Percentiles rank a stretch among this genome's conserved stretches.
Evolutionary conservation across 2,329 filamentous ascomycete genomes (phyloP).

Genomic region (Fusarium irregulare): DNA sequence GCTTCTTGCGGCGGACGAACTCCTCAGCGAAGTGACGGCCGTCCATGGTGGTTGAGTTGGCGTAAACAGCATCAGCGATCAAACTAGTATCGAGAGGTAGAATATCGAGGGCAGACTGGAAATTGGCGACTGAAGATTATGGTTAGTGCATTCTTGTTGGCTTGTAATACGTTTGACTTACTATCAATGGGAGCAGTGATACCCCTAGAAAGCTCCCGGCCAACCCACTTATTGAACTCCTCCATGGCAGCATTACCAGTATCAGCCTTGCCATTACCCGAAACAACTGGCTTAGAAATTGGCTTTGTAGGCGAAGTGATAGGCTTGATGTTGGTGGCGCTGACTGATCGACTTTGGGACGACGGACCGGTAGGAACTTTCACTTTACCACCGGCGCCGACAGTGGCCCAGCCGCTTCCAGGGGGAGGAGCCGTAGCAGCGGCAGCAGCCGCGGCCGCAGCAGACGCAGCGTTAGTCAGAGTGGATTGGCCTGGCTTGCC

Average conservation of each 20-base stretch:
- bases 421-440: conserved; percentile 55
- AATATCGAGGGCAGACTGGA: conserved; percentile 79
- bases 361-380: conserved; percentile 76
- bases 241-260: conserved; percentile 72
- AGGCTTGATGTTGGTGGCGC: conserved; percentile 57
- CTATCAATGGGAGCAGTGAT: conserved; percentile 65
- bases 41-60: conserved; percentile 88
- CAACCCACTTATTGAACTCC: conserved; percentile 94
- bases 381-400: conserved; percentile 91
- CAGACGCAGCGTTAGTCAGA: conserved; percentile 54
- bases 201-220: conserved; percentile 80
- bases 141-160: conserved; percentile 47
- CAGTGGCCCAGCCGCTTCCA: conserved; percentile 86
- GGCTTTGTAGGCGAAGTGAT: conserved; percentile 63
- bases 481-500: conserved; percentile 70
- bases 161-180: conserved; percentile 51
- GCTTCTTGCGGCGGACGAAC: conserved; percentile 90
- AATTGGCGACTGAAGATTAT: conserved; percentile 73
- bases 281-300: conserved; percentile 60
- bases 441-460: conserved; percentile 49
- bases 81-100: conserved; percentile 83
- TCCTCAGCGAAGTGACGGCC: conserved; percentile 94
- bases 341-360: conserved; percentile 60
- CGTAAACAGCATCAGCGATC: conserved; percentile 91
- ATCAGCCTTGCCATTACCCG: conserved; percentile 55